phyloP scores from a whole-genome alignment of 2,329 filamentous ascomycete species.

The Fusarium pilosicola region DNA sequence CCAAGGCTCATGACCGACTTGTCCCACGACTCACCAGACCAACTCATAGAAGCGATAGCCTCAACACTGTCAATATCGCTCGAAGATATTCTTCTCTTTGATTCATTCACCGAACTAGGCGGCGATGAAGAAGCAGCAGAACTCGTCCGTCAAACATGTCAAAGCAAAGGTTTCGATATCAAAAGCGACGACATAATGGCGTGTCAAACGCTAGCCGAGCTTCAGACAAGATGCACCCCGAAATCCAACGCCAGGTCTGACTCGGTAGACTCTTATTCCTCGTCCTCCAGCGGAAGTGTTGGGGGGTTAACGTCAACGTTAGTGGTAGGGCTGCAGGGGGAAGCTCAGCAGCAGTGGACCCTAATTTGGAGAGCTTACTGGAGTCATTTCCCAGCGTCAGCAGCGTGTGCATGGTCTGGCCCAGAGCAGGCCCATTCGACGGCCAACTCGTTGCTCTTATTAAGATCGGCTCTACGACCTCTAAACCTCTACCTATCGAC shows the following conservation, averaged over 20 bases:
- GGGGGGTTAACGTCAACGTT: background rate
- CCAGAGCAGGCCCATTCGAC: conserved; percentile 62
- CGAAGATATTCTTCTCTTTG: conserved; percentile 48
- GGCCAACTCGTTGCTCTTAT: conserved; percentile 60
- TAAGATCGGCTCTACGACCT: conserved; percentile 46
- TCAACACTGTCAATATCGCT: conserved; percentile 50
- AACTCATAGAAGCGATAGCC: conserved; percentile 49
- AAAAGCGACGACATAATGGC: conserved; percentile 54
- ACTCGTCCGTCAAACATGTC: conserved; percentile 24
- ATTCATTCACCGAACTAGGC: conserved; percentile 58
- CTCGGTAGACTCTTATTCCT: conserved; percentile 19
- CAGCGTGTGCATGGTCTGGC: conserved; percentile 56
- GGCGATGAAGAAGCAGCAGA: conserved; percentile 52
- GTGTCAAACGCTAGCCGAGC: conserved; percentile 57
- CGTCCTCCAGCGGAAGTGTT: background rate
- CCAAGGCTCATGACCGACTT: conserved; percentile 40
- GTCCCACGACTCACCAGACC: conserved; percentile 40
- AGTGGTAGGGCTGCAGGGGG: conserved; percentile 22
- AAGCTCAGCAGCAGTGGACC: conserved; percentile 15
- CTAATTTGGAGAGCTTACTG: conserved; percentile 52
- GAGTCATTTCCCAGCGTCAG: conserved; percentile 53
- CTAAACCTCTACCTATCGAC: conserved; percentile 49
- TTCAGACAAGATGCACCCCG: conserved; percentile 53
- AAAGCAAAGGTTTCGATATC: conserved; percentile 46
- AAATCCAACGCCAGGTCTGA: background rate